phyloP scores from a whole-genome alignment of 169 alveolate species.

The Eimeria sp. region DNA sequence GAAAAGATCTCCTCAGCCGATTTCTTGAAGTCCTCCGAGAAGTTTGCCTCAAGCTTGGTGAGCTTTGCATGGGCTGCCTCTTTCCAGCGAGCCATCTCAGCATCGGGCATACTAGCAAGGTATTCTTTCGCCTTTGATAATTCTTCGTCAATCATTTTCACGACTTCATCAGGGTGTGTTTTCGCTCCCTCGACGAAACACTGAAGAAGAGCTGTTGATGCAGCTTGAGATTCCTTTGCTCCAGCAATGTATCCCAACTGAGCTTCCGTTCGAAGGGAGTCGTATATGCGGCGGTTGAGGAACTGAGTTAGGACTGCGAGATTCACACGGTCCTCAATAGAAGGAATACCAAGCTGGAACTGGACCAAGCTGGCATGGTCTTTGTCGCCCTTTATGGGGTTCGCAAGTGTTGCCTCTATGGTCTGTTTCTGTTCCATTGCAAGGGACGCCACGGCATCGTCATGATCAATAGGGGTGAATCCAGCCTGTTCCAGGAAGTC shows the following conservation, averaged over 20 bases:
- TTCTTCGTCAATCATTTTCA: conserved; percentile 67
- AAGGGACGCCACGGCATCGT: conserved; percentile 76
- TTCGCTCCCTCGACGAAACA: conserved; percentile 80
- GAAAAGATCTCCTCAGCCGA: conserved; percentile 71
- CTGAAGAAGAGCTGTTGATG: conserved; percentile 69
- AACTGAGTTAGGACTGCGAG: conserved; percentile 72
- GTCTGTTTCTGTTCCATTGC: conserved; percentile 78
- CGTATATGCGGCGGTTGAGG: conserved; percentile 77
- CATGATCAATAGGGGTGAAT: conserved; percentile 52
- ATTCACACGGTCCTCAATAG: conserved; percentile 84
- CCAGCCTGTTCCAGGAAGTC: conserved; percentile 70
- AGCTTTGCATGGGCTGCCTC: conserved; percentile 76
- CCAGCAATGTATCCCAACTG: conserved; percentile 84
- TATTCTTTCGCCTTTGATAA: conserved; percentile 31
- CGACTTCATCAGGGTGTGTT: conserved; percentile 82
- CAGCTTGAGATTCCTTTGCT: conserved; percentile 76
- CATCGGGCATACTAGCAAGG: conserved; percentile 69
- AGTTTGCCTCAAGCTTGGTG: conserved; percentile 50
- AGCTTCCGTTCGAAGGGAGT: conserved; percentile 83
- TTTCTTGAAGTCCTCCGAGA: conserved; percentile 70
- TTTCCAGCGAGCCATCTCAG: conserved; percentile 79
- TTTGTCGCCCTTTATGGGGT: conserved; percentile 81
- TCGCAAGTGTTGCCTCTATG: conserved; percentile 73
- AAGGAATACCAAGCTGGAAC: conserved; percentile 84
- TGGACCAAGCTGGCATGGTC: conserved; percentile 80